Evolutionary conservation across 1,284 basidiomycete genomes (phyloP).

Genomic region (Abortiporus biennis): DNA sequence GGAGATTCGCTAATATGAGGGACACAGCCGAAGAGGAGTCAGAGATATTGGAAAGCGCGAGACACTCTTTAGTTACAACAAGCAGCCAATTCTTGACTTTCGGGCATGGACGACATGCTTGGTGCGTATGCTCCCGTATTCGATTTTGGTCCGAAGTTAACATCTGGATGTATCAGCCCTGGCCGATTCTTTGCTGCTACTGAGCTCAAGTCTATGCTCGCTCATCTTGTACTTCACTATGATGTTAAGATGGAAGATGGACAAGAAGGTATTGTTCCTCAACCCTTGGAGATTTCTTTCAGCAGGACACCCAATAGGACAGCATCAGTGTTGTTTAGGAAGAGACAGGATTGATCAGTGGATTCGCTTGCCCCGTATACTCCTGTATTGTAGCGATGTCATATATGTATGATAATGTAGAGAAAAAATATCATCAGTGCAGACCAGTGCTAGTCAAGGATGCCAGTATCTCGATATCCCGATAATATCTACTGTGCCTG

Average conservation of each 20-base stretch:
- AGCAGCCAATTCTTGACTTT: slow-evolving; percentile 17
- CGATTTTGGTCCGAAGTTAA: neutral
- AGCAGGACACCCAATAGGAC: slow-evolving; percentile 10
- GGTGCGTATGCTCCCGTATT: slow-evolving; percentile 11
- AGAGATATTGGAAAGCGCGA: slow-evolving; percentile 10
- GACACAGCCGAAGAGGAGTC: slow-evolving; percentile 5
- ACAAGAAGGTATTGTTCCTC: slow-evolving; percentile 13
- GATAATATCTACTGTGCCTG: no score
- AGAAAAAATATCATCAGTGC: no score
- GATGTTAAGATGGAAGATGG: slow-evolving; percentile 16
- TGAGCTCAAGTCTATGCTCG: slow-evolving; percentile 21
- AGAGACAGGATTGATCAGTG: slow-evolving; percentile 8
- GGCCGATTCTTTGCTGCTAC: slow-evolving; percentile 21
- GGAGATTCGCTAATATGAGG: slow-evolving; percentile 26
- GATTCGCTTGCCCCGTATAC: no score
- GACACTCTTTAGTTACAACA: slow-evolving; percentile 16
- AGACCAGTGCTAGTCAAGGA: no score
- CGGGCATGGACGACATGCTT: slow-evolving; percentile 19
- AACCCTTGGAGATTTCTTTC: slow-evolving; percentile 9
- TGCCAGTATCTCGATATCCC: no score
- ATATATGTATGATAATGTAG: no score
- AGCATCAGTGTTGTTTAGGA: slow-evolving; percentile 17
- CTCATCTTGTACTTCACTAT: slow-evolving; percentile 18
- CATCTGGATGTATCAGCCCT: slow-evolving; percentile 11
- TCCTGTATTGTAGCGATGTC: no score